phyloP scores from a whole-genome alignment of 2,329 filamentous ascomycete species.

The Epichloe coenophiala region DNA sequence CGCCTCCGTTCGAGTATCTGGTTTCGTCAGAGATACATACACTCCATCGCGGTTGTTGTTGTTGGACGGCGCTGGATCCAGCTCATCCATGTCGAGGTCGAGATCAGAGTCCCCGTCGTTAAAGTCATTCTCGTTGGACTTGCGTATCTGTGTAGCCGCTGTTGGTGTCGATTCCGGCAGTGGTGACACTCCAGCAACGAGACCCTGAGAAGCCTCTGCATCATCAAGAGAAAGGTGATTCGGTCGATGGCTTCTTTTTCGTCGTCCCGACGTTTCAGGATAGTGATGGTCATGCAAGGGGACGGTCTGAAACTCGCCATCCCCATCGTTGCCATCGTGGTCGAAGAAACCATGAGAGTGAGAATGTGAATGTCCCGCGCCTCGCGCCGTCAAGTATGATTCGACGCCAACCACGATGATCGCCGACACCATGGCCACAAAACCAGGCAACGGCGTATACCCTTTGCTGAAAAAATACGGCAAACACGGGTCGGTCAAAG shows the following conservation, averaged over 20 bases:
- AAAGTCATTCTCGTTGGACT: slow-evolving; percentile 18
- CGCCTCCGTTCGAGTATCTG: slow-evolving; percentile 3
- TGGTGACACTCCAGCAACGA: slow-evolving; percentile 46
- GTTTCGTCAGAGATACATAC: slow-evolving; percentile 20
- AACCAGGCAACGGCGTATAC: slow-evolving; percentile 68
- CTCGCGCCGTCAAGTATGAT: slow-evolving; percentile 69
- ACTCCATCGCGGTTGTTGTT: slow-evolving; percentile 13
- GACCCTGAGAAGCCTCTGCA: slow-evolving; percentile 35
- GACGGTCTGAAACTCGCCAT: slow-evolving; percentile 15
- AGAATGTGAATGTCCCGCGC: slow-evolving; percentile 47
- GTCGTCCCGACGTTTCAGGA: slow-evolving; percentile 23
- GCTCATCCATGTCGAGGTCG: slow-evolving; percentile 47
- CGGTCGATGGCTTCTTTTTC: slow-evolving; percentile 27
- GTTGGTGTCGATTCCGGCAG: slow-evolving; percentile 40
- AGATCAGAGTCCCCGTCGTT: slow-evolving; percentile 40
- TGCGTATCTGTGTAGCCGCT: slow-evolving; percentile 10
- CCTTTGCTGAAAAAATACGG: slow-evolving; percentile 65
- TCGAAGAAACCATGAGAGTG: slow-evolving; percentile 37
- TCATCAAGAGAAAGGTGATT: slow-evolving; percentile 37
- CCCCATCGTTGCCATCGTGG: slow-evolving; percentile 31
- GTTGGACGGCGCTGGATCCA: slow-evolving; percentile 29
- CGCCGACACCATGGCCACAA: slow-evolving; percentile 73
- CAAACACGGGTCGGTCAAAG: slow-evolving; percentile 56
- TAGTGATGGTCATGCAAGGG: slow-evolving; percentile 9
- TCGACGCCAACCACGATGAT: slow-evolving; percentile 74